phyloP scores from a whole-genome alignment of 257 asterid genomes.

The Craterostigma plantagineum region DNA sequence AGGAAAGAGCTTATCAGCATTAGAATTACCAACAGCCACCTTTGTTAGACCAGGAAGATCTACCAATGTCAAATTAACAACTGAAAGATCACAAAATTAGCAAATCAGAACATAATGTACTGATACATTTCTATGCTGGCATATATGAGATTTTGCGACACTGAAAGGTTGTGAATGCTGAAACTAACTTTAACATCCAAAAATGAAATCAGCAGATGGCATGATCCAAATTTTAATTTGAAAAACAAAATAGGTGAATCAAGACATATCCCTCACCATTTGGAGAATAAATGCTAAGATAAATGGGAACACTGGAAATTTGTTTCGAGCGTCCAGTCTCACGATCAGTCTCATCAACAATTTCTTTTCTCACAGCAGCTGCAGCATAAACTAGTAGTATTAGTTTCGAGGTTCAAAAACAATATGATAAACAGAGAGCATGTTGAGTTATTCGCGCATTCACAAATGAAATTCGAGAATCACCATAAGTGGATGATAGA shows the following conservation, averaged over 20 bases:
- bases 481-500: not conserved
- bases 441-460: too few relatives aligned
- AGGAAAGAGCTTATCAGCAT: slow-evolving; percentile 3
- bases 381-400: slow-evolving; percentile 12
- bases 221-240: not conserved
- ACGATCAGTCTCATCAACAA: slow-evolving; percentile 88
- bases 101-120: slow-evolving; percentile 7
- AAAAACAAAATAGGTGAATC: slow-evolving; percentile 1
- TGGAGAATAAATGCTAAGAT: slow-evolving; percentile 89
- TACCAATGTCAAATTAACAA: slow-evolving; percentile 79
- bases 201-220: not conserved
- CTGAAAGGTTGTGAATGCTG: too few relatives aligned
- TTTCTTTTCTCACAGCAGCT: slow-evolving; percentile 94
- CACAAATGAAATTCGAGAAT: not conserved
- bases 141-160: not conserved
- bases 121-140: not conserved
- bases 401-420: not conserved
- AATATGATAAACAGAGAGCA: not conserved
- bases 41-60: slow-evolving; percentile 99
- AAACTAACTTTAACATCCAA: too few relatives aligned
- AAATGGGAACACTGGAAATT: slow-evolving; percentile 82
- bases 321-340: slow-evolving; percentile 80
- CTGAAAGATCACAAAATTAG: slow-evolving; percentile 38
- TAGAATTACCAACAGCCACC: slow-evolving; percentile 81
- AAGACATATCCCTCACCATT: slow-evolving; percentile 27